Percentiles rank a stretch among this genome's conserved stretches.
Evolutionary conservation across 2,329 filamentous ascomycete species (phyloP).

Genomic region (Biscogniauxia sp.): DNA sequence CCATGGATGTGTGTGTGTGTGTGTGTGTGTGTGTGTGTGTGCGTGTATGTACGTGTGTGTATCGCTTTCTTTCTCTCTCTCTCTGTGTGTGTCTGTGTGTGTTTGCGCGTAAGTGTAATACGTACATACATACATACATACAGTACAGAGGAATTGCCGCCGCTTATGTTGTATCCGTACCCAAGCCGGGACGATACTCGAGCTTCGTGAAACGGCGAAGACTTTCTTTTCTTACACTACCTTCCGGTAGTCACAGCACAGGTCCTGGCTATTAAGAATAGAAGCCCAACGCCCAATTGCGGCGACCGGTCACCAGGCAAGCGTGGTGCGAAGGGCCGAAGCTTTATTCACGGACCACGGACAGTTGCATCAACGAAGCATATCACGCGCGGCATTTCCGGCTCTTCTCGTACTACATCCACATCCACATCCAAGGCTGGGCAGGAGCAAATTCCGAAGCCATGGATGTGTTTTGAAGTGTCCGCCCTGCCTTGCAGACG

Average conservation of each 20-base stretch:
- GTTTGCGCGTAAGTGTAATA: not conserved
- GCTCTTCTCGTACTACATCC: not conserved
- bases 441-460: conserved; percentile 6
- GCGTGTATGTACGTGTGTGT: no score
- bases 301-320: not conserved
- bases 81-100: no score
- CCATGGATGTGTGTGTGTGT: not conserved
- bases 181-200: not conserved
- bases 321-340: not conserved
- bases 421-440: conserved; percentile 2
- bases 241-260: not conserved
- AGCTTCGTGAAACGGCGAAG: not conserved
- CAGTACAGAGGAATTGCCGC: not conserved
- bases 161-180: not conserved
- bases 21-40: no score
- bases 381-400: conserved; percentile 1
- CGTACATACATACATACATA: not conserved
- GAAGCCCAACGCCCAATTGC: not conserved
- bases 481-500: conserved; percentile 14
- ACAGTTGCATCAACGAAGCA: not conserved
- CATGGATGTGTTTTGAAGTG: conserved; percentile 7
- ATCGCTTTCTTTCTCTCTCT: no score
- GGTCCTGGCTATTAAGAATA: not conserved
- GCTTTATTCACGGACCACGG: not conserved
- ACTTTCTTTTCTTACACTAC: not conserved